Conservation (phyloP, 2,329 filamentous ascomycete species). For the Pyrenochaeta sp. region DNA sequence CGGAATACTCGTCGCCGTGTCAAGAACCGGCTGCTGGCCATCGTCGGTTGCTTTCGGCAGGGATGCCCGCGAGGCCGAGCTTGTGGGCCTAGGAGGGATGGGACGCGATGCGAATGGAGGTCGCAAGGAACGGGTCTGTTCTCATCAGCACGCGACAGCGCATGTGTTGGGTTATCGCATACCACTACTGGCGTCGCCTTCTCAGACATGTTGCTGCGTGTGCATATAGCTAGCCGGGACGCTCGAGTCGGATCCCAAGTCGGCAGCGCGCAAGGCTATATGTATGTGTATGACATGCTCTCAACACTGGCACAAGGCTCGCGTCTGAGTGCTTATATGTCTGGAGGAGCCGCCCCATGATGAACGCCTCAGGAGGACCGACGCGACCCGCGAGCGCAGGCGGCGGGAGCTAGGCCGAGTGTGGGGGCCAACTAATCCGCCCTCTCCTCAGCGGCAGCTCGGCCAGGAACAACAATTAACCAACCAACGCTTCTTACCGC, state of each 20-base stretch:
- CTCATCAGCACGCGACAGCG: constrained; percentile 2
- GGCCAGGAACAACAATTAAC: neutral
- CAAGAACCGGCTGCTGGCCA: constrained; percentile 26
- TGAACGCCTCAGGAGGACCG: too few species aligned
- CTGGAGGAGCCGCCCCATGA: neutral
- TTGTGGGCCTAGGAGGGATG: constrained; percentile 25
- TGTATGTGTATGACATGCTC: constrained; percentile 2
- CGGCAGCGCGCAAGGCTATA: neutral
- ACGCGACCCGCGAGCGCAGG: too few species aligned
- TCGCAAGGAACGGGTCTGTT: constrained; percentile 12
- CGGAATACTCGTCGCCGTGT: constrained; percentile 24
- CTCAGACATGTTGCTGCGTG: constrained; percentile 21
- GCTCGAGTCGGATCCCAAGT: constrained; percentile 3
- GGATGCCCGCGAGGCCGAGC: constrained; percentile 16
- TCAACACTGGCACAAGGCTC: constrained; percentile 10
- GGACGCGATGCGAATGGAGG: constrained; percentile 35
- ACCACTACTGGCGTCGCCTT: constrained; percentile 12
- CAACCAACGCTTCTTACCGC: neutral
- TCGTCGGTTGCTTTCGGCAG: constrained; percentile 5
- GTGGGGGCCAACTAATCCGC: neutral
- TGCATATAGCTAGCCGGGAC: constrained; percentile 1
- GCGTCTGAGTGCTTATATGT: constrained; percentile 1
- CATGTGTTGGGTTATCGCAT: neutral
- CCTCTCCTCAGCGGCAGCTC: neutral
- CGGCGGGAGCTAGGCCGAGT: neutral